Conservation (phyloP, 2,329 filamentous ascomycete species). For the Penicillium sp. region DNA sequence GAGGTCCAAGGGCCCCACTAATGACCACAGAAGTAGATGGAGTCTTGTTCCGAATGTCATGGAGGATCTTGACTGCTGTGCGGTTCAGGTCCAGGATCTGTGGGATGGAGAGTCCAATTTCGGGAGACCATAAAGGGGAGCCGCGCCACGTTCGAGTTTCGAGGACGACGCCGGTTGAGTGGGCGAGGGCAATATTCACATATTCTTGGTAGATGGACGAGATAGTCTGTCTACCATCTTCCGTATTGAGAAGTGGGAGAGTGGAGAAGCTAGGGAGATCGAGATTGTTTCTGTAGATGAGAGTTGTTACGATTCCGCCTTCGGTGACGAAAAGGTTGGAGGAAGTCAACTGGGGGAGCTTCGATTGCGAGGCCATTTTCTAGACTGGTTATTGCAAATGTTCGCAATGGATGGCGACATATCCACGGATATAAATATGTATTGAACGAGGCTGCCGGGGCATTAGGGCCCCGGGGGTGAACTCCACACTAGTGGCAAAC, state of each 20-base stretch:
- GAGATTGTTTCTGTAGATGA: background rate
- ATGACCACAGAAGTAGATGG: background rate
- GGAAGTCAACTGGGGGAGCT: background rate
- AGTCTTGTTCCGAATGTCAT: background rate
- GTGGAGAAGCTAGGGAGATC: background rate
- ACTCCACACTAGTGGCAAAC: too few species aligned
- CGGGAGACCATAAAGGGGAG: background rate
- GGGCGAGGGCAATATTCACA: background rate
- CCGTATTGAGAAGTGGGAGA: background rate
- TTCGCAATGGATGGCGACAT: background rate
- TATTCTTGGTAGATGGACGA: background rate
- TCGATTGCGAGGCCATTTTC: background rate
- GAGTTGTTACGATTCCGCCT: background rate
- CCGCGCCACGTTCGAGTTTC: background rate
- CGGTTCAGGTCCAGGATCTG: background rate
- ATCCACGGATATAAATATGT: too few species aligned
- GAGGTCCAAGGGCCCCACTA: background rate
- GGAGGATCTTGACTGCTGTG: background rate
- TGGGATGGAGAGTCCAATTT: background rate
- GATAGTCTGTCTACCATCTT: background rate
- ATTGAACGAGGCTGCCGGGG: too few species aligned
- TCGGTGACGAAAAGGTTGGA: background rate
- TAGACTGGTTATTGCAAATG: background rate
- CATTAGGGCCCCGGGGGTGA: too few species aligned
- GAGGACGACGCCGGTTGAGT: background rate